These are phyloP conservation scores for Suhomyces ambrosiae DNA, from an alignment of 1,139 yeast genomes.

Conservation along the genomic window DNA sequence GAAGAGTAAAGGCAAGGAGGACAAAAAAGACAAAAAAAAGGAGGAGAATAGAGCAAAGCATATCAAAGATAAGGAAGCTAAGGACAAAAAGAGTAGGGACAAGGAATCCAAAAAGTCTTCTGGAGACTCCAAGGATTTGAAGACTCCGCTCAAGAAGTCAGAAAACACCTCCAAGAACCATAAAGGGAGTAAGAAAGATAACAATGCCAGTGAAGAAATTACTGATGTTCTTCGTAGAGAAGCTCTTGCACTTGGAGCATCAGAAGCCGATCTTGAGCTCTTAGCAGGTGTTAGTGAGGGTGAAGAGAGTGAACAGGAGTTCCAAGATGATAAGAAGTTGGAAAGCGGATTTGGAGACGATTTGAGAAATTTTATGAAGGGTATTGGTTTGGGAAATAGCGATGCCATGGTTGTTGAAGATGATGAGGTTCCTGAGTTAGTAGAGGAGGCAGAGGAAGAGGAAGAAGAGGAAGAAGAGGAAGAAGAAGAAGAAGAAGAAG, in stretches of 20 bases:
- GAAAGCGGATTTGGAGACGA: conserved; percentile 60
- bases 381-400: conserved; percentile 58
- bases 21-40: conserved; percentile 23
- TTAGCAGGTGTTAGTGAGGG: conserved; percentile 52
- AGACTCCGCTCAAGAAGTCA: too few relatives aligned
- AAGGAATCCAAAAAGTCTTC: conserved; percentile 8
- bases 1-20: conserved; percentile 27
- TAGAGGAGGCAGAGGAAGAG: conserved; percentile 30
- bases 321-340: conserved; percentile 37
- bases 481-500: conserved; percentile 27
- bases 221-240: conserved; percentile 55
- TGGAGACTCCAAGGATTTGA: conserved; percentile 12
- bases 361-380: conserved; percentile 64
- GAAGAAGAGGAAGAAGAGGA: conserved; percentile 29
- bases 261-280: conserved; percentile 63
- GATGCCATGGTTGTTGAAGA: conserved; percentile 38
- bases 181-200: too few relatives aligned
- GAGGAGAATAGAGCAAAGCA: conserved; percentile 9
- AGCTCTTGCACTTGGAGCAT: conserved; percentile 69
- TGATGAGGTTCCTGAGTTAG: conserved; percentile 27
- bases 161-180: conserved; percentile 2
- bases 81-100: conserved; percentile 11
- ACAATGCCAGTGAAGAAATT: conserved; percentile 14
- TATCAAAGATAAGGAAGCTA: conserved; percentile 7
- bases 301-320: conserved; percentile 69